These are phyloP conservation scores for Sporopachydermia quercuum DNA, from an alignment of 805 yeast genomes.

Conservation along the genomic window DNA sequence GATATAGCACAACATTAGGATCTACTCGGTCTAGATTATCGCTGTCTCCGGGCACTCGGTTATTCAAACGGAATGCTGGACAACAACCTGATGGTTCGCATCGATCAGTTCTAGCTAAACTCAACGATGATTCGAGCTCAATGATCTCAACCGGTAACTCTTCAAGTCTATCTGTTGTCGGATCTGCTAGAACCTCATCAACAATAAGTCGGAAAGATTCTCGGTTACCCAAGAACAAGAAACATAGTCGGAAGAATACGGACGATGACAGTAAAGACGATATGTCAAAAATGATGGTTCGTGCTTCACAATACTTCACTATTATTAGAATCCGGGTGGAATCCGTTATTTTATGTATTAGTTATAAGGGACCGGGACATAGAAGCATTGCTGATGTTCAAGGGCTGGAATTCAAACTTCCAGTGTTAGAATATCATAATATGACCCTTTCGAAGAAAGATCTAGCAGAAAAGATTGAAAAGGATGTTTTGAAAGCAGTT, in stretches of 20 bases:
- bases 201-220: constrained; percentile 2
- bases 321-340: constrained; percentile 42
- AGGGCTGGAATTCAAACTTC: constrained; percentile 51
- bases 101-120: not conserved
- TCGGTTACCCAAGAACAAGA: constrained; percentile 1
- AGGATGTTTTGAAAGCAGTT: constrained; percentile 36
- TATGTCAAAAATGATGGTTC: constrained; percentile 47
- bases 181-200: not conserved
- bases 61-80: no score
- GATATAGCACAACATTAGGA: no score
- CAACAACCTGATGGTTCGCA: not conserved
- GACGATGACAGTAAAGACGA: constrained; percentile 18
- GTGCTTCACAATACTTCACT: constrained; percentile 64
- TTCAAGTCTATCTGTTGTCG: no score
- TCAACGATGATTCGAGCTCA: not conserved
- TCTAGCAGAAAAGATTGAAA: constrained; percentile 44
- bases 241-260: constrained; percentile 2
- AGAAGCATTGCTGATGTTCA: constrained; percentile 38
- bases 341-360: constrained; percentile 42
- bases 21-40: no score
- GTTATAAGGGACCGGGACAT: constrained; percentile 33
- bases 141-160: no score
- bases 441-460: constrained; percentile 65
- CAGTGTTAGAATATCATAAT: constrained; percentile 40
- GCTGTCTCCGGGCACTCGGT: no score